A percentile compares a stretch with the other conserved stretches of the same genome.
Evolutionary conservation across 2,329 filamentous ascomycete genomes (phyloP).

Genomic region (Torrubiella hemipterigena): DNA sequence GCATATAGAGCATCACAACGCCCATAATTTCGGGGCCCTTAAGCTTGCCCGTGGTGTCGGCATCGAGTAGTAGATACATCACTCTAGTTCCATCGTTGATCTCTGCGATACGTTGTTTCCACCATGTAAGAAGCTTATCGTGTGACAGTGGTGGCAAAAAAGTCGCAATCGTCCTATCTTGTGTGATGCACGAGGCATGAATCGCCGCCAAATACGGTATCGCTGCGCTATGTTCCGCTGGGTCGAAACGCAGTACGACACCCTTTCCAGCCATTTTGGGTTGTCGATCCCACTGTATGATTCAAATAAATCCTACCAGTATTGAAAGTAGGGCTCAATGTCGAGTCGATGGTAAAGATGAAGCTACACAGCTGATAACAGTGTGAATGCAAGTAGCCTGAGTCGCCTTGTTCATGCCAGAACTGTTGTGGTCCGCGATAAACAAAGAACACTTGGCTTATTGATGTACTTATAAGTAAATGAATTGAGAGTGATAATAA

Average conservation of each 20-base stretch:
- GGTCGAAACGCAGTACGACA: slow-evolving; percentile 29
- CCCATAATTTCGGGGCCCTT: slow-evolving; percentile 37
- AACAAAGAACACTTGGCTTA: too few species aligned
- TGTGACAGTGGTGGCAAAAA: slow-evolving; percentile 48
- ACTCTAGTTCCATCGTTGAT: slow-evolving; percentile 29
- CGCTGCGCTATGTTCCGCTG: slow-evolving; percentile 34
- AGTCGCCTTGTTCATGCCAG: too few species aligned
- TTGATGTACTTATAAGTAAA: too few species aligned
- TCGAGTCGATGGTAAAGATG: too few species aligned
- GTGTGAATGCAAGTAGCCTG: too few species aligned
- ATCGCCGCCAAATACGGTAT: slow-evolving; percentile 44
- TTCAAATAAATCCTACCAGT: too few species aligned
- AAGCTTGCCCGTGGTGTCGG: slow-evolving; percentile 18
- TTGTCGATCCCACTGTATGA: too few species aligned
- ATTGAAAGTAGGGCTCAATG: too few species aligned
- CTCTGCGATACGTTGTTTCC: slow-evolving; percentile 40
- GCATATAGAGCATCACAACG: slow-evolving; percentile 41
- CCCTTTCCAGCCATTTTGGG: slow-evolving; percentile 18
- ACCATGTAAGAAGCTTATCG: slow-evolving; percentile 43
- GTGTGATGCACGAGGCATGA: slow-evolving; percentile 46
- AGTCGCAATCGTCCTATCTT: slow-evolving; percentile 42
- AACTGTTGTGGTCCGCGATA: too few species aligned
- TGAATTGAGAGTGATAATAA: too few species aligned
- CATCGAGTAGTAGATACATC: slow-evolving; percentile 38
- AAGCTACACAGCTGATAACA: too few species aligned